These are phyloP conservation scores for Eucalyptus victrix DNA, from an alignment of 345 rosid species.

Conservation along the genomic window DNA sequence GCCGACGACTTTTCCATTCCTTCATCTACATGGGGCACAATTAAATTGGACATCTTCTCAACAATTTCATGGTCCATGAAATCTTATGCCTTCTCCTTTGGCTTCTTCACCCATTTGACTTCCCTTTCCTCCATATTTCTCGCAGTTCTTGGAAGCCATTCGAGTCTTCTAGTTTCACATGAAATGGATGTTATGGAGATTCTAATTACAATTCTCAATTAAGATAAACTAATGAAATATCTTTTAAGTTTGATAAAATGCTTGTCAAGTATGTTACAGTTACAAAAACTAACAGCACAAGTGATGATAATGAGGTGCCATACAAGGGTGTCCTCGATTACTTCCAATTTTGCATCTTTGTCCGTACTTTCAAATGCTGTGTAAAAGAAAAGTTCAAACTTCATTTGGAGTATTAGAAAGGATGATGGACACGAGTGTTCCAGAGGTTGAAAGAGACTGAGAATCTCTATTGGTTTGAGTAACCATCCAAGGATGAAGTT, in stretches of 20 bases:
- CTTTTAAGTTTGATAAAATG: not conserved
- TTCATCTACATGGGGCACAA: not conserved
- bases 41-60: not conserved
- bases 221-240: too few species aligned
- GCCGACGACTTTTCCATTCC: too few species aligned
- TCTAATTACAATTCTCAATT: not conserved
- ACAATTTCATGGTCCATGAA: too few species aligned
- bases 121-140: not conserved
- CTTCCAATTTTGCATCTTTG: slow-evolving; percentile 65
- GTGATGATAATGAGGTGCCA: slow-evolving; percentile 79
- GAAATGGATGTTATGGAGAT: not conserved
- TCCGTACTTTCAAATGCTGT: slow-evolving; percentile 15
- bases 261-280: not conserved
- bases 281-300: not conserved
- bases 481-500: too few species aligned
- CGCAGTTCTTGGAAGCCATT: too few species aligned
- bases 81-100: not conserved
- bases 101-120: not conserved
- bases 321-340: slow-evolving; percentile 75
- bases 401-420: accelerated
- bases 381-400: slow-evolving; percentile 1
- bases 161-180: not conserved
- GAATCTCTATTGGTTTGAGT: too few species aligned
- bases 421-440: too few species aligned
- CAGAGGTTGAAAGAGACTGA: too few species aligned